phyloP scores from a whole-genome alignment of 2,329 filamentous ascomycete species.

The Sarocladiaceae sp. region DNA sequence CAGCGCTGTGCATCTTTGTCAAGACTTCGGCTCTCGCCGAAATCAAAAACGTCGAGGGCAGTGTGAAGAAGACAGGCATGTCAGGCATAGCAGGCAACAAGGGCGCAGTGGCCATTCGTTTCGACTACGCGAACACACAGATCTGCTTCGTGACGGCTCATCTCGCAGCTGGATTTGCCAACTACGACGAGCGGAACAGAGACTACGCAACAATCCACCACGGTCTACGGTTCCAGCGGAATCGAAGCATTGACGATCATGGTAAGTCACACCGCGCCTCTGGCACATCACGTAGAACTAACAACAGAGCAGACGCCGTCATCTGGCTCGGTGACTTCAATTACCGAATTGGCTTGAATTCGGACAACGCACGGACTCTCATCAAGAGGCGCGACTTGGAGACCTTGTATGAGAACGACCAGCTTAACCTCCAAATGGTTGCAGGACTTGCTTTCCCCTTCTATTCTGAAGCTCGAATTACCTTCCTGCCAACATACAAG shows the following conservation, averaged over 20 bases:
- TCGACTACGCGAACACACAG: constrained; percentile 88
- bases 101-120: constrained; percentile 89
- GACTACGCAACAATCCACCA: constrained; percentile 87
- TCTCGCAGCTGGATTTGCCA: constrained; percentile 89
- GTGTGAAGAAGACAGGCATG: constrained; percentile 88
- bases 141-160: constrained; percentile 96
- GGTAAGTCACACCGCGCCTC: constrained; percentile 36
- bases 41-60: constrained; percentile 96
- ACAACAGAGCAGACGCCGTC: constrained; percentile 50
- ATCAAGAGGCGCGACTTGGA: constrained; percentile 69
- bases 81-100: constrained; percentile 98
- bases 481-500: constrained; percentile 91
- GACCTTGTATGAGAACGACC: constrained; percentile 83
- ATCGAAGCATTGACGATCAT: constrained; percentile 86
- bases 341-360: constrained; percentile 82
- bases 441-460: constrained; percentile 82
- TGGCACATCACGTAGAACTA: constrained; percentile 5
- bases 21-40: constrained; percentile 67
- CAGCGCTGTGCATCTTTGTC: constrained; percentile 87
- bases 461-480: constrained; percentile 85
- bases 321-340: constrained; percentile 99
- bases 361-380: constrained; percentile 70
- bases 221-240: constrained; percentile 84
- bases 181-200: constrained; percentile 91
- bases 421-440: constrained; percentile 95